These are phyloP conservation scores for Penicillium decumbens DNA, from an alignment of 2,329 filamentous ascomycete genomes.

Conservation along the genomic window DNA sequence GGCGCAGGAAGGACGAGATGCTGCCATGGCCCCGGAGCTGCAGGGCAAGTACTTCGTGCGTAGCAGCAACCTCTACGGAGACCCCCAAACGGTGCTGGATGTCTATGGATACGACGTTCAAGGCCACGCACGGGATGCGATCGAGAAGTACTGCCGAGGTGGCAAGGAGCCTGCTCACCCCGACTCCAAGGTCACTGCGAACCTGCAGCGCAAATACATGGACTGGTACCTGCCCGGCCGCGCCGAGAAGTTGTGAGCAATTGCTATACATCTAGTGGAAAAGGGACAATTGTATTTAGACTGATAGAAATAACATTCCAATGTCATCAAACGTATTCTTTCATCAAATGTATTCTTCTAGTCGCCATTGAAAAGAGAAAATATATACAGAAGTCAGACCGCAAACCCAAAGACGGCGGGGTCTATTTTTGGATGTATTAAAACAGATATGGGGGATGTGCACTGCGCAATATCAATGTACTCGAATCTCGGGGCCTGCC, in stretches of 20 bases:
- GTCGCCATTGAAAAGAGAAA: slow-evolving; percentile 2
- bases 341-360: slow-evolving; percentile 17
- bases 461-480: slow-evolving; percentile 16
- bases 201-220: slow-evolving; percentile 31
- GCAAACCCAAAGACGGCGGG: neutral
- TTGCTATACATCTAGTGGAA: neutral
- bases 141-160: slow-evolving; percentile 13
- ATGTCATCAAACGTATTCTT: slow-evolving; percentile 17
- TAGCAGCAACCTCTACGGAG: slow-evolving; percentile 41
- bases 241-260: slow-evolving; percentile 4
- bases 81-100: slow-evolving; percentile 36
- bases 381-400: slow-evolving; percentile 20
- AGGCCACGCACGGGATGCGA: slow-evolving; percentile 31
- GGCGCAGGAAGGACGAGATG: slow-evolving; percentile 34
- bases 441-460: slow-evolving; percentile 12
- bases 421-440: slow-evolving; percentile 12
- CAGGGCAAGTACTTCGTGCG: slow-evolving; percentile 33
- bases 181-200: slow-evolving; percentile 27
- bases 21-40: slow-evolving; percentile 35
- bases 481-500: slow-evolving; percentile 1
- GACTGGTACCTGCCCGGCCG: slow-evolving; percentile 32
- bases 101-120: slow-evolving; percentile 44
- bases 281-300: neutral
- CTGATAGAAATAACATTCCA: neutral
- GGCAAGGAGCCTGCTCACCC: slow-evolving; percentile 24